Evolutionary conservation across 208 protist genomes (phyloP), one percentile per base, ranked within the genome.

Genomic region (Trypanosoma grayi): DNA sequence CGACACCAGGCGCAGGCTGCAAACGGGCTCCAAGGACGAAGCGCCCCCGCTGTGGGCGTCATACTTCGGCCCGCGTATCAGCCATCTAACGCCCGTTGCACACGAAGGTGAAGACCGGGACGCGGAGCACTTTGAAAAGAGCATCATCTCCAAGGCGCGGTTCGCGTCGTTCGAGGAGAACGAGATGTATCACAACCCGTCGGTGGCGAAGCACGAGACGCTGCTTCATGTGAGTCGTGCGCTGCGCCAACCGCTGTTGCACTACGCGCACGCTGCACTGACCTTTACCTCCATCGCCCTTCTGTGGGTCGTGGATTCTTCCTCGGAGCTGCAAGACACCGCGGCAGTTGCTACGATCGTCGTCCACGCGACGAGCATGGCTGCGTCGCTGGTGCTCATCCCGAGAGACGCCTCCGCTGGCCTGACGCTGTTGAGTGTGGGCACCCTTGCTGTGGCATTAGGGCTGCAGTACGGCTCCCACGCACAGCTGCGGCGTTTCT

Each of bases 131-230:
- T 40, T 51, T 47, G 52, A 52, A 31, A 40, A 67, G 37, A 48
- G 51, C 50, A 85, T 92, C 52, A 73, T 92, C 36, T 85, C 70
- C 51, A 70, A 73, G 4, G 52, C 73, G 10, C 62, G 76, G 46
- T 92, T 92, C 56, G 79, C 79, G 16, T 77, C 79, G 4, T 74
- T 89, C 39, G 57, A 72, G 24, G 81, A 92, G 18, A 87, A 79
- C 54, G 67, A 76, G 22, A 33, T 40, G 16, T 64, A 67, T 25
- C 70, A 61, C 25, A 63, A 70, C 34, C 54, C 31, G 22, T 52
- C 16, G 10, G 13, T 46, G 36, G 4, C 27, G 47, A 34, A 50
- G 0, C 47, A 54, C 39, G 10, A 27, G 27, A 41, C 28, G 2
- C 50, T 76, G 4, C 6, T 37, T 20, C 36, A 43, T 22, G n/a